phyloP scores from a whole-genome alignment of 1,139 yeast genomes.

The Scheffersomyces titani region DNA sequence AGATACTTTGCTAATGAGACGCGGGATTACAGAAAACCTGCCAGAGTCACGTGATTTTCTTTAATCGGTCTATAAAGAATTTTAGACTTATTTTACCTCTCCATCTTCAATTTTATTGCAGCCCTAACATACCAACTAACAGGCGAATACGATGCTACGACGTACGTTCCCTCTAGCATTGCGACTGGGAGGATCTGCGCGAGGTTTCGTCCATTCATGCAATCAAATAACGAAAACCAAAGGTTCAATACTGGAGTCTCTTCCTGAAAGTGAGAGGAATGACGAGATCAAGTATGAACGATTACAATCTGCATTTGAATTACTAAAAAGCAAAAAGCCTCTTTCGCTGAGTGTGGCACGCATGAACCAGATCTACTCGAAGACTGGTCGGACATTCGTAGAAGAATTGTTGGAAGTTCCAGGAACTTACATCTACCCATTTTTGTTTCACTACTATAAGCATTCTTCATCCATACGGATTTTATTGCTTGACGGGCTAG shows the following conservation, averaged over 20 bases:
- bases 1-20: no score
- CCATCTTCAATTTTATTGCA: not conserved
- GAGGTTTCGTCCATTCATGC: not conserved
- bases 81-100: not conserved
- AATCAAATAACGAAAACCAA: not conserved
- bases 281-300: constrained; percentile 10
- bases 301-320: constrained; percentile 15
- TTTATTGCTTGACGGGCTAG: constrained; percentile 20
- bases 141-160: not conserved
- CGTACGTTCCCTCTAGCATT: not conserved
- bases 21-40: not conserved
- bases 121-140: not conserved
- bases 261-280: not conserved
- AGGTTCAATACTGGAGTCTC: not conserved
- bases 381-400: constrained; percentile 9
- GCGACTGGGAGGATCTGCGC: not conserved
- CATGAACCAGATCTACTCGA: not conserved
- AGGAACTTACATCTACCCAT: constrained; percentile 15
- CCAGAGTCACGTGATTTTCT: not conserved
- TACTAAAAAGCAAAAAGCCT: constrained; percentile 10
- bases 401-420: constrained; percentile 23
- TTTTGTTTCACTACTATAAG: constrained; percentile 14
- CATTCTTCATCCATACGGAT: constrained; percentile 21
- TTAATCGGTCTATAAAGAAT: not conserved
- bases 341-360: not conserved